phyloP scores from a whole-genome alignment of 2,329 filamentous ascomycete genomes.

The Aureobasidium sp. region DNA sequence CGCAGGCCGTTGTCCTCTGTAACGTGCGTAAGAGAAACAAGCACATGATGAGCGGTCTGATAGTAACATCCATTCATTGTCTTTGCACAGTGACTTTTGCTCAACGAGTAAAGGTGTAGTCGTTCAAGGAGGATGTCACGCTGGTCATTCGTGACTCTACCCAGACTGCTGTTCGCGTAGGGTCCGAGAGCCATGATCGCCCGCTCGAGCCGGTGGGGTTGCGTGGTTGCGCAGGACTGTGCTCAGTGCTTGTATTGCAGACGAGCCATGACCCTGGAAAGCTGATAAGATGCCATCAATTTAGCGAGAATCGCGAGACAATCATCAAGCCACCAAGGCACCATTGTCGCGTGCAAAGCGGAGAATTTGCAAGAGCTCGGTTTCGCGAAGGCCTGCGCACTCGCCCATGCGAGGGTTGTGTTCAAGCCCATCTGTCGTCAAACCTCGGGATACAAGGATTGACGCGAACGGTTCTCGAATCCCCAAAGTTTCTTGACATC shows the following conservation, averaged over 20 bases:
- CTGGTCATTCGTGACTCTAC: background rate
- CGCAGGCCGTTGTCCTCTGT: background rate
- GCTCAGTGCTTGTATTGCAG: conserved; percentile 5
- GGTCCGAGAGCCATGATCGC: background rate
- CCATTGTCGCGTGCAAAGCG: background rate
- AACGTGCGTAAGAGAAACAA: background rate
- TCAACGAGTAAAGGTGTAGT: background rate
- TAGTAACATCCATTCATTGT: background rate
- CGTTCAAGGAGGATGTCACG: background rate
- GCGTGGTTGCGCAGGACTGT: background rate
- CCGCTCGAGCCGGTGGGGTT: background rate
- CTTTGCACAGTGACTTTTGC: background rate
- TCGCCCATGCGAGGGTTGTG: background rate
- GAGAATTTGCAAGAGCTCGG: background rate
- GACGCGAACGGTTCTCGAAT: background rate
- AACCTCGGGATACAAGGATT: background rate
- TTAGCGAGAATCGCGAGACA: conserved; percentile 5
- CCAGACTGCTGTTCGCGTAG: background rate
- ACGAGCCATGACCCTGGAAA: background rate
- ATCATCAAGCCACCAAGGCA: background rate
- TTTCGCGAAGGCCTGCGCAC: background rate
- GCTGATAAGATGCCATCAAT: background rate
- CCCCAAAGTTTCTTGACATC: background rate
- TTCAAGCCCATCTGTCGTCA: conserved; percentile 1
- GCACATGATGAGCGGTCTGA: no score